Percentiles rank a stretch among this genome's conserved stretches.
phyloP scores from a whole-genome alignment of 352 stramenopile genomes.

The Pythium graminicola region DNA sequence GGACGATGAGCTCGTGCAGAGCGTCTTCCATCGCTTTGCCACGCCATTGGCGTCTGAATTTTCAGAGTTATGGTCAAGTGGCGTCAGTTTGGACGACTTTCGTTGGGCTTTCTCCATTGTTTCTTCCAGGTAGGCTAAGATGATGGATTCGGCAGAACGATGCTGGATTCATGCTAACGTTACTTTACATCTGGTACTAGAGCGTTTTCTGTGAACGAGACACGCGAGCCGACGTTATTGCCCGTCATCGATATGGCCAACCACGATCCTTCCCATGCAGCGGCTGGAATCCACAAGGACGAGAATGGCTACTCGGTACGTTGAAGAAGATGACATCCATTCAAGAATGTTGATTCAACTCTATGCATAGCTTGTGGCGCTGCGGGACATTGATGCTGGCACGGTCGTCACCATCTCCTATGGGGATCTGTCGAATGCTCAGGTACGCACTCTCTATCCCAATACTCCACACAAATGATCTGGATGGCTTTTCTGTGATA shows the following conservation, averaged over 20 bases:
- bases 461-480: not conserved
- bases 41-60: conserved; percentile 33
- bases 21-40: conserved; percentile 36
- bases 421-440: conserved; percentile 59
- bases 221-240: conserved; percentile 47
- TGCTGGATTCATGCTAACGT: too few species aligned
- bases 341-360: not conserved
- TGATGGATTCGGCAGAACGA: not conserved
- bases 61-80: conserved; percentile 33
- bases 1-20: conserved; percentile 48
- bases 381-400: conserved; percentile 35
- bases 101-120: conserved; percentile 63
- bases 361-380: conserved; percentile 33
- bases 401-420: conserved; percentile 67
- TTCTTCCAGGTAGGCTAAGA: conserved; percentile 44
- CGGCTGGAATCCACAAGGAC: conserved; percentile 42
- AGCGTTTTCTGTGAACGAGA: conserved; percentile 23
- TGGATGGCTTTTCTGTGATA: too few species aligned
- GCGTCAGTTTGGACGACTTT: conserved; percentile 39
- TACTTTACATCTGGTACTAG: too few species aligned
- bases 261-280: conserved; percentile 36
- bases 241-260: conserved; percentile 80
- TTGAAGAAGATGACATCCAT: too few species aligned
- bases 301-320: conserved; percentile 44
- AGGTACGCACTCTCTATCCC: too few species aligned